Evolutionary conservation across 2,329 filamentous ascomycete genomes (phyloP), one percentile per base, ranked within the genome.

Genomic region (Lachnellula arida): DNA sequence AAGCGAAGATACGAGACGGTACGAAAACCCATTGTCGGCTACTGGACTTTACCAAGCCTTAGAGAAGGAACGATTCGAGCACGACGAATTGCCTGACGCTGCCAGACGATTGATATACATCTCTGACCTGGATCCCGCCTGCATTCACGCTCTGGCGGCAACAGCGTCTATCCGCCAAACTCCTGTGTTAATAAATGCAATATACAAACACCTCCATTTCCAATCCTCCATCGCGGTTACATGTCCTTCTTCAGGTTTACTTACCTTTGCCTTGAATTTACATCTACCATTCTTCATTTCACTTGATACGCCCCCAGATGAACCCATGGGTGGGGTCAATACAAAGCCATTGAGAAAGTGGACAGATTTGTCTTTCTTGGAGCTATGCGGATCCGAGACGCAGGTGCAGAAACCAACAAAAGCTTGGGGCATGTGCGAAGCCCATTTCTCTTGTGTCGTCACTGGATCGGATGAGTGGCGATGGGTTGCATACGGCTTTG

Each of bases 401-500:
- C 7, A 8, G 4, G 11, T 5, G 3, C n/a, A 14, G 11, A 14
- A 11, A 6, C 4, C 28, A 6, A 53, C 39, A n/a, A 19, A 37
- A 25, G 17, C 7, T 11, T 35, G 51, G 51, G 22, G 51, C 3
- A 37, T 56, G 3, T 48, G 51, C 3, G 46, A 57, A 22, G 51
- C 51, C 17, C 55, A 57, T 28, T 19, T 55, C 14, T 57, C 55
- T 23, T 46, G 46, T 48, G 40, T 54, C 17, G 39, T 51, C 35
- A 54, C 51, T 15, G 55, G 55, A 15, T 23, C 42, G 4, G 44
- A 55, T 25, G 48, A 57, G 6, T 54, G 39, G 51, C 40, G 40
- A 9, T 57, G 51, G 51, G 42, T 42, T 8, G 55, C 15, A 19
- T 57, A 57, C 23, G 51, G 46, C 6, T 55, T 57, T 19, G 51